A percentile compares a stretch with the other conserved stretches of the same genome.
Evolutionary conservation across 2,329 filamentous ascomycete genomes (phyloP).

Genomic region (Sporothrix variecibatus): DNA sequence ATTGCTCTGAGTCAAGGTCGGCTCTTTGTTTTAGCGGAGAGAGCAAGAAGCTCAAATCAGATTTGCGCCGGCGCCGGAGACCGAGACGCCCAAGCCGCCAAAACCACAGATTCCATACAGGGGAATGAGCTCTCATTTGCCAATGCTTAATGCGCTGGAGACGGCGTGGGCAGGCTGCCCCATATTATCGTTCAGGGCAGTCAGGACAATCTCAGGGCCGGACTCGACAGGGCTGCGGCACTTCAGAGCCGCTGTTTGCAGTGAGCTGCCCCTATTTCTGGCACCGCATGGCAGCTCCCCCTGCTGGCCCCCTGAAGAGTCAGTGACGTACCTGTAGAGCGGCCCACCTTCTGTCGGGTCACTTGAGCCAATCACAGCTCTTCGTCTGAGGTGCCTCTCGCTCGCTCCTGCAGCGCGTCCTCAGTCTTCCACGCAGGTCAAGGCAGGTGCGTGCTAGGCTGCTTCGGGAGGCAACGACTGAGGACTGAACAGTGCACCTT

Average conservation of each 20-base stretch:
- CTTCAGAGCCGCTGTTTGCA: neutral
- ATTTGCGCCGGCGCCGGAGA: constrained; percentile 16
- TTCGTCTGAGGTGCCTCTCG: neutral
- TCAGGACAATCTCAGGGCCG: neutral
- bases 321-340: constrained; percentile 19
- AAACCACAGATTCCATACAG: neutral
- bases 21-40: neutral
- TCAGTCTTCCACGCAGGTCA: neutral
- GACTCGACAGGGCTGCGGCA: neutral
- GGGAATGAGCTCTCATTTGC: constrained; percentile 12
- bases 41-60: neutral
- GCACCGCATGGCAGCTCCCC: neutral
- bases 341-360: neutral
- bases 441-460: constrained; percentile 21
- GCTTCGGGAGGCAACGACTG: constrained; percentile 21
- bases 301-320: neutral
- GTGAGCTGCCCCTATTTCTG: neutral
- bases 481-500: neutral
- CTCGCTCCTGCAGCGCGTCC: constrained; percentile 3
- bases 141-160: neutral
- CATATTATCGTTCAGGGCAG: neutral
- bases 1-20: neutral
- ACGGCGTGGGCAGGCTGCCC: neutral
- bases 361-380: constrained; percentile 22
- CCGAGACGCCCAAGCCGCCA: neutral